Conservation (phyloP, 345 rosid species). For the Brassica incana region DNA sequence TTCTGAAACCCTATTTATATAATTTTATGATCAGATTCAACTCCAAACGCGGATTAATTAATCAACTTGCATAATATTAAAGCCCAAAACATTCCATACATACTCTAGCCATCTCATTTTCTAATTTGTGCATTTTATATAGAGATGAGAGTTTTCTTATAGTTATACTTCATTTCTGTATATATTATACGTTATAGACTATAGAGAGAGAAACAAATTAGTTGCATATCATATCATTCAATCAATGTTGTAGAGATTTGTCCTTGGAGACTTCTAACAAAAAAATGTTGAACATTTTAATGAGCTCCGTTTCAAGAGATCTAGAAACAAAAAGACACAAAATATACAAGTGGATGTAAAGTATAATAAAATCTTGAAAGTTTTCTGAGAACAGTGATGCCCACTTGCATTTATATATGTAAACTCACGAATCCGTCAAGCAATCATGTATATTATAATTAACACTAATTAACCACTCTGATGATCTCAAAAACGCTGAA, state of each 20-base stretch:
- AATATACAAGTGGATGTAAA: constrained; percentile 34
- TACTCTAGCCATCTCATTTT: constrained; percentile 6
- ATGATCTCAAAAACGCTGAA: constrained; percentile 9
- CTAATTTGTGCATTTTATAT: constrained; percentile 25
- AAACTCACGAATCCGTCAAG: constrained; percentile 17
- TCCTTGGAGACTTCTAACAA: constrained; percentile 5
- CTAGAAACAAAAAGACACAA: constrained; percentile 22
- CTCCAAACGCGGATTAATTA: constrained; percentile 11
- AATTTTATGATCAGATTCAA: constrained; percentile 30
- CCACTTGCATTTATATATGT: constrained; percentile 36
- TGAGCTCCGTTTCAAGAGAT: constrained; percentile 23
- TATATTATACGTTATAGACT: neutral
- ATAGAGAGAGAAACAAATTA: constrained; percentile 2
- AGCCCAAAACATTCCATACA: neutral
- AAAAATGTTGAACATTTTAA: neutral
- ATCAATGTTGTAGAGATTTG: neutral
- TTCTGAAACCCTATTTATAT: constrained; percentile 73
- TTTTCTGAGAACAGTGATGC: constrained; percentile 25
- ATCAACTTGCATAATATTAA: neutral
- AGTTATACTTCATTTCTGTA: constrained; percentile 1
- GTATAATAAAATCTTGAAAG: constrained; percentile 22
- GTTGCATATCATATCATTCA: constrained; percentile 5
- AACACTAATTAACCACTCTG: constrained; percentile 20
- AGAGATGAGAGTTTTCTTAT: neutral
- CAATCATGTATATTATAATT: constrained; percentile 31